A percentile compares a stretch with the other conserved stretches of the same genome.
Evolutionary conservation across 2,329 filamentous ascomycete genomes (phyloP).

Genomic region (Amphichorda felina): DNA sequence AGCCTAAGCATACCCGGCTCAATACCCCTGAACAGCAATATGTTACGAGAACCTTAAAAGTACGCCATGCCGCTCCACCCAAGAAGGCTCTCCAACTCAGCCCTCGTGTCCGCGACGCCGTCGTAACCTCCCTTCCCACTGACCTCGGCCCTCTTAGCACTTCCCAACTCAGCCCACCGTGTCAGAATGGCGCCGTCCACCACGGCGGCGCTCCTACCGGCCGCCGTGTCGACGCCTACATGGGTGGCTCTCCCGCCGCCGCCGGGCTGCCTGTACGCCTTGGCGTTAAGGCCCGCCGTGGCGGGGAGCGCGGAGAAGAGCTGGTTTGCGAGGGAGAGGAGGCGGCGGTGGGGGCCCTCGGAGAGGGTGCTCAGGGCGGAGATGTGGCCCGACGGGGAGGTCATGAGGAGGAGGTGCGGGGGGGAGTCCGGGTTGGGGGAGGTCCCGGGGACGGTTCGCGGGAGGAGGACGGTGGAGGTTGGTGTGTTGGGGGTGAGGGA

Average conservation of each 20-base stretch:
- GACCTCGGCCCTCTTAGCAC: conserved; percentile 60
- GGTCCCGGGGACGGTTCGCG: conserved; percentile 42
- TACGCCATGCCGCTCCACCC: conserved; percentile 52
- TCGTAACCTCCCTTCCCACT: conserved; percentile 59
- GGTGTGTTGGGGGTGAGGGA: conserved; percentile 70
- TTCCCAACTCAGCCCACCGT: conserved; percentile 65
- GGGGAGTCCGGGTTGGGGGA: conserved; percentile 14
- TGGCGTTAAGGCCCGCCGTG: conserved; percentile 70
- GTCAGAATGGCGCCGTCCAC: conserved; percentile 69
- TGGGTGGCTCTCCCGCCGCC: conserved; percentile 25
- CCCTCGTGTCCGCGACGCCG: conserved; percentile 54
- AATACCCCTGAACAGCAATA: neutral
- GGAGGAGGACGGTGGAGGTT: conserved; percentile 64
- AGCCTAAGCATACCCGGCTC: too few relatives aligned
- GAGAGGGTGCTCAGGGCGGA: conserved; percentile 65
- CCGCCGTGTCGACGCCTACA: conserved; percentile 44
- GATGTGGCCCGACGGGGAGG: conserved; percentile 65
- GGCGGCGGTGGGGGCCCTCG: conserved; percentile 71
- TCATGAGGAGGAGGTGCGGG: conserved; percentile 47
- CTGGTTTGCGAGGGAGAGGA: conserved; percentile 72
- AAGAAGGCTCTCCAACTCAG: conserved; percentile 53
- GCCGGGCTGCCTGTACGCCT: conserved; percentile 55
- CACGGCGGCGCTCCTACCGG: conserved; percentile 55
- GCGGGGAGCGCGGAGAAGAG: conserved; percentile 66
- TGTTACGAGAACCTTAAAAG: conserved; percentile 18